Percentiles rank a stretch among this genome's conserved stretches.
Conservation (phyloP, 257 asterid genomes). For the Solanum piurae region DNA sequence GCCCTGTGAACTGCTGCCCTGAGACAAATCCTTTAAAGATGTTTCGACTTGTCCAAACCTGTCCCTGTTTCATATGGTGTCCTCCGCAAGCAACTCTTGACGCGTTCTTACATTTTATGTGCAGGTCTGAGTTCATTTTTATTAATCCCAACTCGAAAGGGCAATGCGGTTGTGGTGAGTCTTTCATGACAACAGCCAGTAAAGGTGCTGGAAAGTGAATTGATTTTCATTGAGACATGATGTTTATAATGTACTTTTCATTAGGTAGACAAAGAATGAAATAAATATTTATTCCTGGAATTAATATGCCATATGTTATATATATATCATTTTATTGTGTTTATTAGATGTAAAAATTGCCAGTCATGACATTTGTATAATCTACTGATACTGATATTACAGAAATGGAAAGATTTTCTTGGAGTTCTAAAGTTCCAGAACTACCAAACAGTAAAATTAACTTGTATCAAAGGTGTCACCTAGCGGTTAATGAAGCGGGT, state of each 20-base stretch:
- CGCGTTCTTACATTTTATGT: neutral
- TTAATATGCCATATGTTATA: neutral
- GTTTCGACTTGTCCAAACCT: neutral
- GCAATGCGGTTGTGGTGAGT: conserved; percentile 21
- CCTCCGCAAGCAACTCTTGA: neutral
- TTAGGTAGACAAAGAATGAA: neutral
- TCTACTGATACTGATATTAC: neutral
- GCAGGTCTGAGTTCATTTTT: conserved; percentile 7
- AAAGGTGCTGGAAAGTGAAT: neutral
- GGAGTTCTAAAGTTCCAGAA: neutral
- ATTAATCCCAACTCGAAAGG: conserved; percentile 18
- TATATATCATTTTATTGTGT: neutral
- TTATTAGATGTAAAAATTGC: neutral
- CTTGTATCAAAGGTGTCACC: neutral
- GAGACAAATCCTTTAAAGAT: neutral
- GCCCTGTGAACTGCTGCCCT: neutral
- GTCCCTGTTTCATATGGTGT: neutral
- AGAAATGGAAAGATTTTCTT: neutral
- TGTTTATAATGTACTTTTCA: neutral
- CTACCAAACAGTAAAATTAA: neutral
- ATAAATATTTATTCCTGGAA: neutral
- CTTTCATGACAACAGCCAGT: conserved; percentile 9
- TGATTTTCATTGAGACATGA: neutral
- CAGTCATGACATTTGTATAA: neutral
- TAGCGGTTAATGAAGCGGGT: neutral